A percentile compares a stretch with the other conserved stretches of the same genome.
Conservation (phyloP, 164 flowering plant genomes). For the Tetrastigma voinierianum region DNA sequence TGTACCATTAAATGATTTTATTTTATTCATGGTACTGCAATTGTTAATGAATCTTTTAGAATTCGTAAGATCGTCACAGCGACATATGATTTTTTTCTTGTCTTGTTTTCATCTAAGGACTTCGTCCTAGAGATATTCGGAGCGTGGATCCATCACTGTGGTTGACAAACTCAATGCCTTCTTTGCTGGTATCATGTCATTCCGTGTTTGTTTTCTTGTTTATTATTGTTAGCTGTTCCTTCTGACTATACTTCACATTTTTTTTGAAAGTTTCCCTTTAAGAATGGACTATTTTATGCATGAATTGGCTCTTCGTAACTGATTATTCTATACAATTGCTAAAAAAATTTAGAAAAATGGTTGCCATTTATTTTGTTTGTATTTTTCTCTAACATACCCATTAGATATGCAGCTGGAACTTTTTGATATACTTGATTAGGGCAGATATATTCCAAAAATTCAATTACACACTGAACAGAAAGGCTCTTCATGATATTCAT, state of each 20-base stretch:
- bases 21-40: too few relatives aligned
- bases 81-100: neutral
- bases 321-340: neutral
- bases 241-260: neutral
- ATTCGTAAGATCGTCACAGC: too few relatives aligned
- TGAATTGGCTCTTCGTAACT: neutral
- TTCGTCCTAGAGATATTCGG: conserved; percentile 91
- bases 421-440: too few relatives aligned
- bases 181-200: conserved; percentile 65
- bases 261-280: too few relatives aligned
- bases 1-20: too few relatives aligned
- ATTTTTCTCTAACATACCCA: neutral
- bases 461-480: too few relatives aligned
- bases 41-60: too few relatives aligned
- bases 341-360: neutral
- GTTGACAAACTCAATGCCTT: conserved; percentile 91
- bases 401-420: neutral
- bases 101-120: conserved; percentile 48
- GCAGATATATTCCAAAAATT: too few relatives aligned
- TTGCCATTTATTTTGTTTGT: neutral
- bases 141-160: conserved; percentile 96
- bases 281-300: too few relatives aligned
- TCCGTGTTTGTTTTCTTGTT: too few relatives aligned
- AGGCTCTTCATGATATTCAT: too few relatives aligned
- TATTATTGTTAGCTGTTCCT: neutral